phyloP scores from a whole-genome alignment of 305 asterid species.

The Fraxinus sp. region DNA sequence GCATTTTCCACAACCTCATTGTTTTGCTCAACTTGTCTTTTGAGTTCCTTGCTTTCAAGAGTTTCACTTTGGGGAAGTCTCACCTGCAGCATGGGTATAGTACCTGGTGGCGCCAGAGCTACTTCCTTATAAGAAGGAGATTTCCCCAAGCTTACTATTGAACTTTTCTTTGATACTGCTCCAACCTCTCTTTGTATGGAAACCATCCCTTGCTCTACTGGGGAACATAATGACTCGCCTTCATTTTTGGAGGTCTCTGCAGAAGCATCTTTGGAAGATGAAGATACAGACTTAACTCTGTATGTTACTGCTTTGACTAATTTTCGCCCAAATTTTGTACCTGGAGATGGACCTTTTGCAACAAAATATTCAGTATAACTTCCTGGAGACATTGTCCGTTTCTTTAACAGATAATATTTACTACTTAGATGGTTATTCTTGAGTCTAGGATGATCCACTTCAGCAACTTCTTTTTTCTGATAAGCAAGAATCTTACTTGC shows the following conservation, averaged over 20 bases:
- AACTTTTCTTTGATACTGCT: slow-evolving; percentile 56
- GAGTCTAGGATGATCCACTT: slow-evolving; percentile 53
- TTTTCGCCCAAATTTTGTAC: slow-evolving; percentile 72
- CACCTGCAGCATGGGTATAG: slow-evolving; percentile 72
- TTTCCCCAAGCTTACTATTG: slow-evolving; percentile 78
- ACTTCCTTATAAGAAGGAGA: slow-evolving; percentile 99
- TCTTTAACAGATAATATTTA: slow-evolving; percentile 68
- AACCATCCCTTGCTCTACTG: slow-evolving; percentile 45
- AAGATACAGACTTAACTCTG: slow-evolving; percentile 74
- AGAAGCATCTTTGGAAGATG: slow-evolving; percentile 52
- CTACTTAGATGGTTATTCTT: slow-evolving; percentile 65
- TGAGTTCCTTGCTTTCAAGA: slow-evolving; percentile 32
- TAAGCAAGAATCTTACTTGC: slow-evolving; percentile 55
- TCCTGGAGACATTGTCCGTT: slow-evolving; percentile 64
- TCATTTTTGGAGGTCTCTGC: slow-evolving; percentile 46
- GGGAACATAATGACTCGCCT: slow-evolving; percentile 42
- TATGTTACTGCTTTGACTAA: slow-evolving; percentile 74
- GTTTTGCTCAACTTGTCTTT: slow-evolving; percentile 44
- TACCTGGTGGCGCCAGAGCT: slow-evolving; percentile 97
- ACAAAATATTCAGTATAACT: slow-evolving; percentile 72
- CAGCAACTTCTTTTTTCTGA: slow-evolving; percentile 78
- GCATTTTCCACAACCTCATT: slow-evolving; percentile 34
- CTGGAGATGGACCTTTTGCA: slow-evolving; percentile 66
- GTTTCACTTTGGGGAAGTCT: slow-evolving; percentile 49
- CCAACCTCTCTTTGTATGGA: slow-evolving; percentile 52